Evolutionary conservation across 352 stramenopile genomes (phyloP), one percentile per base, ranked within the genome.

Genomic region (Pythium oligandrum): DNA sequence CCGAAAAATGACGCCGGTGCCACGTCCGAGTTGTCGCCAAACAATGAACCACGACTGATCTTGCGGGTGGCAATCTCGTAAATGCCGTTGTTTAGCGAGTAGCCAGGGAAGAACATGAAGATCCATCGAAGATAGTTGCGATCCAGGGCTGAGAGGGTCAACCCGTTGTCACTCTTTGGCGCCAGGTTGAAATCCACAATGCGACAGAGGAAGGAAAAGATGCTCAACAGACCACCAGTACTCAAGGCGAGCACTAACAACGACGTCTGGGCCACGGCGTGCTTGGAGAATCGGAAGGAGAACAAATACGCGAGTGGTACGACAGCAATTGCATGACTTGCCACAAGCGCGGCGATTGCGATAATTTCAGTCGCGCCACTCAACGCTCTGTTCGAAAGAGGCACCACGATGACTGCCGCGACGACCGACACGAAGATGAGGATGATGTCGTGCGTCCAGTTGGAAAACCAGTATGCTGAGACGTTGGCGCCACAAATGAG

Each of bases 201-300:
- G 26, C 67, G 67, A 34, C 67, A 75, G 12, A 75, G 42, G 53
- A 75, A 73, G 44, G 67, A 75, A 44, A 75, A 64, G 52, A 75
- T 73, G 40, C 60, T 71, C 6, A 75, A 40, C 11, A 75, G 39
- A 0, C 58, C 63, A 34, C 68, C 66, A 3, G 66, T 68, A 39
- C 53, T 47, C 0, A 77, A 53, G 3, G 46, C 49, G 38, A 77
- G 68, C 30, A 75, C 61, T 4, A 77, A 48, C 36, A 75, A 44
- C 35, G 63, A 62, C 32, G 65, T 75, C 50, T 77, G 68, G 7
- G 68, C 68, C 35, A 66, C 55, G 6, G 68, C 61, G 37, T 77
- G 68, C 44, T 70, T 63, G 10, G 63, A 57, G 42, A 75, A 77
- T 5, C 54, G 59, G 40, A 68, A 67, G 6, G 62, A 70, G 12